A percentile compares a stretch with the other conserved stretches of the same genome.
Conservation (phyloP, 2,329 filamentous ascomycete genomes). For the Colletotrichum abscissum region DNA sequence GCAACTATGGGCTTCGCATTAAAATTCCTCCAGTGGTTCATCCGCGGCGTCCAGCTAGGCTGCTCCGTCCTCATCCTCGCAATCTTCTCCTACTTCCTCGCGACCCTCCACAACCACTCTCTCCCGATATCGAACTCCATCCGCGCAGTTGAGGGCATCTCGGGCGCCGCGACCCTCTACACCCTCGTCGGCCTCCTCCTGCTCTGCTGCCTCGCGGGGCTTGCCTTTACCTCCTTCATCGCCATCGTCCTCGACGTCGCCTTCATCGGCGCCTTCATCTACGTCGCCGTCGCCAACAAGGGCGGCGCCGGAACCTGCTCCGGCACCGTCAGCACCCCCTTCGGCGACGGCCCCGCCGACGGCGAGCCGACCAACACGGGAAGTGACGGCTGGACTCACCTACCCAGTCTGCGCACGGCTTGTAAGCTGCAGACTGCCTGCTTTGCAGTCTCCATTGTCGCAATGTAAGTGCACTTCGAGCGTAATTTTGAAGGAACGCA, state of each 20-base stretch:
- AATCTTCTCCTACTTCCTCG: conserved; percentile 88
- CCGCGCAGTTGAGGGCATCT: conserved; percentile 82
- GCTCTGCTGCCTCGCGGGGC: conserved; percentile 83
- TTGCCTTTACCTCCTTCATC: conserved; percentile 77
- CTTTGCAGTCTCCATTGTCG: conserved; percentile 83
- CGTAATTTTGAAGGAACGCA: not conserved
- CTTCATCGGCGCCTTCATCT: conserved; percentile 83
- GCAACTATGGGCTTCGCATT: conserved; percentile 56
- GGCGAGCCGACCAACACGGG: conserved; percentile 59
- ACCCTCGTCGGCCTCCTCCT: conserved; percentile 77
- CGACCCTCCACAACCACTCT: conserved; percentile 74
- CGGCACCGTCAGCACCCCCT: conserved; percentile 70
- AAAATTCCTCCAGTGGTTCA: conserved; percentile 74
- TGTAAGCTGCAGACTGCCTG: conserved; percentile 82
- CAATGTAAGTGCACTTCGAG: conserved; percentile 65
- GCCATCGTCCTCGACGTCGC: conserved; percentile 81
- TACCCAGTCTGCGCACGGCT: conserved; percentile 62
- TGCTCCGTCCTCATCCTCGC: conserved; percentile 80
- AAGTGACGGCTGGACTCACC: conserved; percentile 59
- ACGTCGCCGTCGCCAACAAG: conserved; percentile 80
- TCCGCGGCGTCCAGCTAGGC: conserved; percentile 80
- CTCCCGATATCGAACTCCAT: conserved; percentile 72
- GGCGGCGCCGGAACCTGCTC: conserved; percentile 74
- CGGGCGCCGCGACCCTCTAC: conserved; percentile 81
- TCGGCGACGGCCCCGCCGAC: conserved; percentile 71